Conservation (phyloP, 495 filamentous ascomycete genomes). For the Antarctomyces pellizariae region DNA sequence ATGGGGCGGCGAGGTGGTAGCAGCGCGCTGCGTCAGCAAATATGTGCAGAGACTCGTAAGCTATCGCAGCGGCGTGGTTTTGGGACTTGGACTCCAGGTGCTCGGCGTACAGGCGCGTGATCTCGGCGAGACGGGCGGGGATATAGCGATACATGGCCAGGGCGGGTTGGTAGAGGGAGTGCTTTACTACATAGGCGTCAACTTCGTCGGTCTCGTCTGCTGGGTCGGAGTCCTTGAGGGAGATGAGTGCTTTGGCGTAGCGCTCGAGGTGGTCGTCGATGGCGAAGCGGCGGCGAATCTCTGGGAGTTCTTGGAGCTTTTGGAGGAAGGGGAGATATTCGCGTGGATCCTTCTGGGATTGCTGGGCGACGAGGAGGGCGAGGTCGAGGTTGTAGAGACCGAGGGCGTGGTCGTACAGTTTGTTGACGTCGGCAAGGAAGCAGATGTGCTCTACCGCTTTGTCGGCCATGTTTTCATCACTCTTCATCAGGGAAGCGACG, state of each 20-base stretch:
- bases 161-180: constrained; percentile 54
- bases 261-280: constrained; percentile 76
- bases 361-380: constrained; percentile 73
- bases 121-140: constrained; percentile 23
- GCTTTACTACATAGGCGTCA: constrained; percentile 47
- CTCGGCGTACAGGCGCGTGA: constrained; percentile 56
- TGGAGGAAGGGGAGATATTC: constrained; percentile 93
- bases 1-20: constrained; percentile 49
- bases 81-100: constrained; percentile 48
- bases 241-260: constrained; percentile 47
- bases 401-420: constrained; percentile 74
- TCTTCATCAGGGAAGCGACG: constrained; percentile 46
- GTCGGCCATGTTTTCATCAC: constrained; percentile 45
- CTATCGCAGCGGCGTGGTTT: constrained; percentile 65
- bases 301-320: constrained; percentile 48
- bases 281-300: constrained; percentile 44
- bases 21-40: constrained; percentile 47
- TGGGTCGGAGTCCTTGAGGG: constrained; percentile 37
- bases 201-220: constrained; percentile 44
- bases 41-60: constrained; percentile 66
- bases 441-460: constrained; percentile 86
- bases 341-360: constrained; percentile 84
- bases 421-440: constrained; percentile 83
- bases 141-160: constrained; percentile 72
- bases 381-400: constrained; percentile 83